Base-by-base conservation (phyloP, 164 flowering plant species). In the Buxus sempervirens region DNA sequence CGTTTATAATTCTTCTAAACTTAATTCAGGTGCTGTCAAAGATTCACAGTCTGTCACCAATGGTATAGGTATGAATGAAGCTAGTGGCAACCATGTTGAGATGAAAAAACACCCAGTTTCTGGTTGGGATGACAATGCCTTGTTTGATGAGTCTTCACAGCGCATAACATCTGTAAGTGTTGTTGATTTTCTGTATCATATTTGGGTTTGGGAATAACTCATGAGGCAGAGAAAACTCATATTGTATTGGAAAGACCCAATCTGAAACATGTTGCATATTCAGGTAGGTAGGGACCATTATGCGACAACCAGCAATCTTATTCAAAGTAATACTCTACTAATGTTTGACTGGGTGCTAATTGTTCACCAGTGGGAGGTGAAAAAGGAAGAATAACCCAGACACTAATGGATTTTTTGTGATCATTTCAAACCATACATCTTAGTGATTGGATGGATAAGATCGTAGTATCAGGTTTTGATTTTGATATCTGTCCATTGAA, bases 141-240 rank as follows among this genome's bases (percentile, higher is more conserved):
- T 57, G n/a, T 45, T 54, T 28, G 59, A 64, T 67, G 69, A 72
- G 48, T 51, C 62, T 60, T 27, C 41, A 32, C 26, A 54, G 36
- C 58, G 58, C 38, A 41, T 56, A 55, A 41, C 64, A 54, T 24
- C 32, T 32, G 78, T 73, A 65, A 73, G 77, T 45, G 32, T 54
- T 45, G 26, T 18, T 2, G 2, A 2, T 18, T 19, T 38, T 54
- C 54, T 41, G 0, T 26, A 9, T 55, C 56, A 36, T 3, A 41
- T 36, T 48, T 66, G 57, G 45, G 25, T 45, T 19, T 48, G n/a
- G 25, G 19, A 36, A 36, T 38, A 15, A 45, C 25, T 67, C 45
- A 15, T 24, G 12, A 5, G 24, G 14, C 22, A 32, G 53, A 10
- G 27, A 64, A 19, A 26, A 26, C 24, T 13, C 57, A 51, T 21